Evolutionary conservation across 768 basidiomycete genomes (phyloP), one percentile per base, ranked within the genome.

Genomic region (Suillus americanus): DNA sequence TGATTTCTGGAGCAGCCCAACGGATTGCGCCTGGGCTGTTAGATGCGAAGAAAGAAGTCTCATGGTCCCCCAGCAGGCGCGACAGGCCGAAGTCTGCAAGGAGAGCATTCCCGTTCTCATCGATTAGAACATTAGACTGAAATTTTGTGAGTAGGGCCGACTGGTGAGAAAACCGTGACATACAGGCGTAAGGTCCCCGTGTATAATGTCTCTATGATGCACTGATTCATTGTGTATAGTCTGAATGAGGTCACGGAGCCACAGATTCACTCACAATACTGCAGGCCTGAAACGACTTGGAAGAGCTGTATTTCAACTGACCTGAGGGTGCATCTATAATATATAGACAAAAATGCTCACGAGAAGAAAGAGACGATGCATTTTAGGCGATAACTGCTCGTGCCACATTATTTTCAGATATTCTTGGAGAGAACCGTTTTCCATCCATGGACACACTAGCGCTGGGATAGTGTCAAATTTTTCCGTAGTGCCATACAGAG

Each of bases 361-460:
- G 14, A 74, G 45, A n/a, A 41, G 25, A 18, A 72, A 54, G 30
- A 54, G 53, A n/a, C 53, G 5, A 13, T 13, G 60, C 13, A 64
- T 43, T 20, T 68, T 46, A 12, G 51, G 28, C 7, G 66, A 30
- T 3, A 25, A 33, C 2, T 68, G 60, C 20, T n/a, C 5, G 12
- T 33, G 5, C n/a, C 60, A 25, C 2, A 48, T n/a, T 18, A 0
- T 20, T 0, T 3, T 10, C 12, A 71, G 63, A 56, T 73, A 73
- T 5, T 60, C 38, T 7, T 62, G 67, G 37, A 75, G 57, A 3
- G 61, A 64, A 3, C 73, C 74, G 41, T 73, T 71, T 33, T 73
- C 67, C 48, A 67, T 60, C 72, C 72, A 73, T 0, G 72, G 72
- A 53, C 65, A 70, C 28, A 73, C 72, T 62, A 73, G 65, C 10